Percentiles rank a stretch among this genome's conserved stretches.
Conservation (phyloP, 257 asterid genomes). For the Jaltomata sinuosa region DNA sequence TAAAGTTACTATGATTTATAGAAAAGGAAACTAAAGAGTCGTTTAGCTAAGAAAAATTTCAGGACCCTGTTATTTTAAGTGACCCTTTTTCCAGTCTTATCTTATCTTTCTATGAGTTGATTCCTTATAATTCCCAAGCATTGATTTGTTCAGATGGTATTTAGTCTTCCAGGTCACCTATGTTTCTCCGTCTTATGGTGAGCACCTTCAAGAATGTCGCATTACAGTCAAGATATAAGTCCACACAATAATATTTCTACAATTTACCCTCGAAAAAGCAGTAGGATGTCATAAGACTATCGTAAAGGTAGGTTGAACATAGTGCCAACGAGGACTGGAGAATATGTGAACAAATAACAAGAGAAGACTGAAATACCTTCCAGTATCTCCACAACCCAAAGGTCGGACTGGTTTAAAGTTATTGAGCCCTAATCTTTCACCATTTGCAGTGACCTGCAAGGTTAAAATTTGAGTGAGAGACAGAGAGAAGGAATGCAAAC, state of each 20-base stretch:
- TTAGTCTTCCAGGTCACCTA: background rate
- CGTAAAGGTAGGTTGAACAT: background rate
- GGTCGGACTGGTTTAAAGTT: conserved; percentile 91
- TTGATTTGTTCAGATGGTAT: background rate
- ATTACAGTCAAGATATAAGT: background rate
- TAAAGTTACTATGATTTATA: background rate
- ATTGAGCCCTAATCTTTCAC: conserved; percentile 70
- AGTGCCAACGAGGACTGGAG: background rate
- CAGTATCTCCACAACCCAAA: conserved; percentile 99
- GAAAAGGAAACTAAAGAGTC: background rate
- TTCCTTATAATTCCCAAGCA: background rate
- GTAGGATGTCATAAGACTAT: background rate
- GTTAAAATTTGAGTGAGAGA: background rate
- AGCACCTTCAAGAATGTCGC: background rate
- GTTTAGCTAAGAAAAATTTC: background rate
- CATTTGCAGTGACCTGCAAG: conserved; percentile 53
- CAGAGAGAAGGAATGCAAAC: background rate
- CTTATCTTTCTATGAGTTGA: background rate
- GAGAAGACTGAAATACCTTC: conserved; percentile 43
- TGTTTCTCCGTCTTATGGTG: background rate
- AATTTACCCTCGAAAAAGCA: background rate
- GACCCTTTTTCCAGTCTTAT: background rate
- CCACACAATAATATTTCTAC: background rate
- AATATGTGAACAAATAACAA: background rate
- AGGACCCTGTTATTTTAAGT: background rate